A percentile compares a stretch with the other conserved stretches of the same genome.
Conservation (phyloP, 2,329 filamentous ascomycete species). For the Sclerotinia borealis region DNA sequence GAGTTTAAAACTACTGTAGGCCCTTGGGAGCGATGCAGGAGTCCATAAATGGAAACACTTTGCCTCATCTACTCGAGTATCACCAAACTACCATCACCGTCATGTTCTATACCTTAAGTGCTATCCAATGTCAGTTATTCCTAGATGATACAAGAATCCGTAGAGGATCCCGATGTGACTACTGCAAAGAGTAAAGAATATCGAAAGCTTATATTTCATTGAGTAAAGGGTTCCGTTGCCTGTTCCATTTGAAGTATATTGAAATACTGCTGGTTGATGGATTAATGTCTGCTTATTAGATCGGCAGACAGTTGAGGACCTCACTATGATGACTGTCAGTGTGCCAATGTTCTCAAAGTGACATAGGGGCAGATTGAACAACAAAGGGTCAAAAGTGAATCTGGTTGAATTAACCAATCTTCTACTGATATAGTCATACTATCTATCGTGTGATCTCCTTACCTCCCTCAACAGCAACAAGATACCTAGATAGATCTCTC, state of each 20-base stretch:
- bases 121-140: not conserved
- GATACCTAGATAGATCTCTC: not conserved
- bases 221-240: not conserved
- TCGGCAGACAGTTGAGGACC: not conserved
- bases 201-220: not conserved
- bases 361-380: not conserved
- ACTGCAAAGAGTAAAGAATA: not conserved
- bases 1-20: too few species aligned
- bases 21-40: not conserved
- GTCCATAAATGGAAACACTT: not conserved
- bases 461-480: not conserved
- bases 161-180: too few species aligned
- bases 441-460: not conserved
- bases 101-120: not conserved
- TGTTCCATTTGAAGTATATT: not conserved
- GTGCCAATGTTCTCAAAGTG: not conserved
- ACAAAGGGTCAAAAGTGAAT: too few species aligned
- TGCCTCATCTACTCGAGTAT: not conserved
- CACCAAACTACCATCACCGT: not conserved
- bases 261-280: not conserved
- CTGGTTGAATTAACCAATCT: not conserved
- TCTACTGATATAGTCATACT: not conserved
- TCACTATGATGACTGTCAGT: not conserved
- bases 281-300: not conserved
- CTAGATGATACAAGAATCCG: not conserved